These are phyloP conservation scores for Gynandropsis gynandra DNA, from an alignment of 345 rosid genomes.

Conservation along the genomic window DNA sequence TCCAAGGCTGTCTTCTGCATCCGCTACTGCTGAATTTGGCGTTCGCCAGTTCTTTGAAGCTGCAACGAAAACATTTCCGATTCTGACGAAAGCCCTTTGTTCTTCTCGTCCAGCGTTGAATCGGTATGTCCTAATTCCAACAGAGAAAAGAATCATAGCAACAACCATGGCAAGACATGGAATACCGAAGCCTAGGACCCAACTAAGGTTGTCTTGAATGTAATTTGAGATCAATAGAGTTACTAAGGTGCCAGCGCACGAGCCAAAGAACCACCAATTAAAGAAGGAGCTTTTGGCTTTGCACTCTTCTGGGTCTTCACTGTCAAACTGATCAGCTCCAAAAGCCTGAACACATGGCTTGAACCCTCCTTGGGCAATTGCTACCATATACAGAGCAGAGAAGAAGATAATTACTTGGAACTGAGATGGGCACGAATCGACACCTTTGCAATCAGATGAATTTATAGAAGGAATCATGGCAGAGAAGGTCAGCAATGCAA, in stretches of 20 bases:
- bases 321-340: conserved; percentile 81
- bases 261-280: conserved; percentile 72
- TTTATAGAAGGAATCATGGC: conserved; percentile 22
- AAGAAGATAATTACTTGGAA: conserved; percentile 26
- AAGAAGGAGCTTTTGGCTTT: conserved; percentile 58
- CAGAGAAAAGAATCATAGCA: conserved; percentile 26
- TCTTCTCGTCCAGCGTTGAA: conserved; percentile 2
- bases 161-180: conserved; percentile 20
- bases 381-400: conserved; percentile 29
- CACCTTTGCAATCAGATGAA: conserved; percentile 16
- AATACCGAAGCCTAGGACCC: conserved; percentile 64
- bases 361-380: conserved; percentile 42
- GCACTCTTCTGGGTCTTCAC: conserved; percentile 37
- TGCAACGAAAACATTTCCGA: conserved; percentile 19
- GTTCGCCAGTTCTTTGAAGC: conserved; percentile 22
- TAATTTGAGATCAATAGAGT: conserved; percentile 41
- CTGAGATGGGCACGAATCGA: conserved; percentile 5
- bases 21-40: not conserved
- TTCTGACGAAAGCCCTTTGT: conserved; percentile 18
- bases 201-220: conserved; percentile 63
- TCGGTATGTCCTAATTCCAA: conserved; percentile 25
- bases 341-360: conserved; percentile 75
- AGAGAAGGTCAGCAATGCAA: conserved; percentile 38
- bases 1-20: not conserved
- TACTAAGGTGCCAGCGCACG: conserved; percentile 29